Evolutionary conservation across 2,329 filamentous ascomycete genomes (phyloP), one percentile per base, ranked within the genome.

Genomic region (Lecanicillium sp.): DNA sequence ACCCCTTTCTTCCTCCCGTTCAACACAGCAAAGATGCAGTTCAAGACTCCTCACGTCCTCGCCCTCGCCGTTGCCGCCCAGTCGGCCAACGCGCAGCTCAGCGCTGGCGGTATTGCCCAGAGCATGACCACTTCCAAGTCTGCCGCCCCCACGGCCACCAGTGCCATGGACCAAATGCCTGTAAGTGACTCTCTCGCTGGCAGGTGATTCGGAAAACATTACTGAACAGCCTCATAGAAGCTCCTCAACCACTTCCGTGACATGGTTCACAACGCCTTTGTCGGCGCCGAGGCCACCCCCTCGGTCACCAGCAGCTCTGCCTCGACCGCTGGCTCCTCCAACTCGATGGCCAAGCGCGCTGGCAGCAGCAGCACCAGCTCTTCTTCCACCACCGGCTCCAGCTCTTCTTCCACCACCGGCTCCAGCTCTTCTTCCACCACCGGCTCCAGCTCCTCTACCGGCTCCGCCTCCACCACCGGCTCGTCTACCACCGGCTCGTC

Each of bases 31-130:
- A 36, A 11, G 8, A 48, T 48, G 44, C 44, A 48, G 19, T 35
- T 41, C 37, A 41, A 26, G 44, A 41, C 27, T 15, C 35, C 41
- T 7, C 44, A 41, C 26, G 5, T 48, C 12, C 44, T 48, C 37
- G 37, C 37, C 8, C 26, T 48, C 20, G 37, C 37, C 3, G 24
- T 41, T 21, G 44, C 44, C 29, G 29, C 44, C 11, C 44, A 48
- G 36, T 40, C 36, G 36, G 44, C 44, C 37, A 29, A 26, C 21
- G 44, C 44, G 15, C 10, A 30, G 14, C n/a, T 44, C 42, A 44
- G 23, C 21, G 27, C 29, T 17, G 29, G 23, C 5, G 9, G 3
- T 19, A 15, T 33, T 24, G 10, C 29, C 4, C 9, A 12, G 4
- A 43, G 14, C 27, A 3, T 43, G 12, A 33, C 10, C 40, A n/a